Base-by-base conservation (phyloP, 2,329 filamentous ascomycete species). In the Colletotrichum sp. region DNA sequence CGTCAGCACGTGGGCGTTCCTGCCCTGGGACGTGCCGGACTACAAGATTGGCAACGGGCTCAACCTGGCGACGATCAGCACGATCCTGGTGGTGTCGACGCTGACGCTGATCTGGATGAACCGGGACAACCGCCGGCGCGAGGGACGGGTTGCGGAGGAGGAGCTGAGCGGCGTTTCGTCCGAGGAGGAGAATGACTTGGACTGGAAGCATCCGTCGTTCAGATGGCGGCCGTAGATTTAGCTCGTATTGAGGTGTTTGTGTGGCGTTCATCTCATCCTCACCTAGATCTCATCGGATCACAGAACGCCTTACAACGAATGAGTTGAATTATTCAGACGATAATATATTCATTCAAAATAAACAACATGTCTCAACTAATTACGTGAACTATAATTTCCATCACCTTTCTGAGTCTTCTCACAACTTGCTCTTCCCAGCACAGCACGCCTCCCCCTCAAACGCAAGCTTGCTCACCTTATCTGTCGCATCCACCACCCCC, bases 41-140 rank as follows among this genome's bases (percentile, higher is more conserved):
- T 95, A 90, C 77, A 89, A 84, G 31, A 93, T 94, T 84, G 93
- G 93, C 1, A 95, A 94, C 79, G 92, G 92, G 0, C 79, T 94
- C 21, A 95, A 95, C 79, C 78, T 94, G 57, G 93, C 90, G 0
- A 91, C 90, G 0, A 86, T 86, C n/a, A 86, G 85, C n/a, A 83
- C 84, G 3, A 90, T 90, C 2, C 79, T 94, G 15, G 68, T 94
- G 2, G 69, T 88, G 5, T 84, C 86, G 7, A 85, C 87, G 0
- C 64, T 78, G 0, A 79, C 92, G 43, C 83, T 90, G 75, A 76
- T 88, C 2, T 95, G 90, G 90, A 93, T 94, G 87, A 85, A 84
- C 66, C 82, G 80, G 79, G 90, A 93, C 77, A 95, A 95, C 78
- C 57, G 58, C 63, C 79, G 74, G 71, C 76, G 82, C 5, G 79